Evolutionary conservation across 2,329 filamentous ascomycete species (phyloP), one percentile per base, ranked within the genome.

Genomic region (Huntiella abstrusa): DNA sequence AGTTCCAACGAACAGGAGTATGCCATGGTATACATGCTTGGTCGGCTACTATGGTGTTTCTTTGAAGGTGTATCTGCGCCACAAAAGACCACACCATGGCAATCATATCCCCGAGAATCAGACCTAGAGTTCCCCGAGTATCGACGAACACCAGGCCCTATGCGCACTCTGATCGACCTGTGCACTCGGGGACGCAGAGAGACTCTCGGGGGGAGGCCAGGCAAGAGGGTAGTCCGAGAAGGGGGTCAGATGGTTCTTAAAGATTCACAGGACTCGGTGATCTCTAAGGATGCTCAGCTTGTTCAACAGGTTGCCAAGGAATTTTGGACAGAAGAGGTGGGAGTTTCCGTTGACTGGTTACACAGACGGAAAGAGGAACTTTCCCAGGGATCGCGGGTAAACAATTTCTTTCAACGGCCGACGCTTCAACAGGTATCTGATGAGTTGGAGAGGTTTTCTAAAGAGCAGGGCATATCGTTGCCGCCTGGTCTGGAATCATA

Each of bases 21-120:
- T 0, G 72, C 72, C 15, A 69, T 73, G 55, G 72, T 75, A 1
- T 77, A 75, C 57, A 75, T 76, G 72, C 66, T 77, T 12, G 73
- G 72, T 4, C 65, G 73, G 35, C 62, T 75, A 19, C 60, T 77
- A 41, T 77, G 73, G 72, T 77, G 73, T 54, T 66, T 77, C 12
- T 77, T 77, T 48, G 73, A 77, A 55, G 71, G 70, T 15, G 67
- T 69, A 54, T 70, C 69, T 49, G 71, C 71, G 2, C 72, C 73
- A 1, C 70, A 77, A 53, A 64, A 64, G 50, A 66, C 68, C 2
- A 67, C 70, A 3, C 64, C 73, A 10, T 76, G 73, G 73, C 65
- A 73, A 51, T 76, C 73, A 40, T 76, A 76, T 55, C 61, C 60
- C 12, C 68, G 66, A 58, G 72, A 76, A 54, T 68, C 72, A 2